Evolutionary conservation across 257 asterid genomes (phyloP).

Genomic region (Paulownia fortunei): DNA sequence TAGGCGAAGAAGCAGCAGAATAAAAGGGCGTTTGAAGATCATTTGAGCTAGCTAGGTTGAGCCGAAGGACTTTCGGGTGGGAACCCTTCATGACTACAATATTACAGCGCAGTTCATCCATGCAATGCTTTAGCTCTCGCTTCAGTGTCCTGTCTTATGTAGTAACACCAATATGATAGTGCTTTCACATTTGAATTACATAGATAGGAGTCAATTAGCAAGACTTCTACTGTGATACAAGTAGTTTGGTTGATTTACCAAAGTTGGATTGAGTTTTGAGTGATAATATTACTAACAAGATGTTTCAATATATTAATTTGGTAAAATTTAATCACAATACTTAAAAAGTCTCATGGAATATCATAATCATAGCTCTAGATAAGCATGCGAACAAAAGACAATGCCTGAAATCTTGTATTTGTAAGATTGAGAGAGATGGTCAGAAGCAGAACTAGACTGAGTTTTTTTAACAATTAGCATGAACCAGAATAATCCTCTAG

Average conservation of each 20-base stretch:
- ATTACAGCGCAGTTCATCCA: constrained; percentile 79
- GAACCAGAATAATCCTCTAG: not conserved
- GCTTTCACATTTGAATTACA: constrained; percentile 26
- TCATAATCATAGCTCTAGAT: not conserved
- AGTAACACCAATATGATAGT: constrained; percentile 36
- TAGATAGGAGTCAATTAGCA: not conserved
- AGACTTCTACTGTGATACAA: not conserved
- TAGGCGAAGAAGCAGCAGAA: constrained; percentile 68
- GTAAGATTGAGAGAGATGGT: not conserved
- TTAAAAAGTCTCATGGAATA: not conserved
- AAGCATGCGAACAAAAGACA: not conserved
- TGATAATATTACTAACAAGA: not conserved
- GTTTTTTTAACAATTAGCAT: not conserved
- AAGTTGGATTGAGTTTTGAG: not conserved
- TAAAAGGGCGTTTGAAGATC: constrained; percentile 59
- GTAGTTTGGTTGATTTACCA: not conserved
- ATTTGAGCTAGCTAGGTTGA: constrained; percentile 62
- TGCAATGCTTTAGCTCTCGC: constrained; percentile 76
- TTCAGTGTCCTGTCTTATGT: constrained; percentile 67
- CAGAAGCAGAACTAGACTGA: not conserved
- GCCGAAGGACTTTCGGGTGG: constrained; percentile 79
- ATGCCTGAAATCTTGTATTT: not conserved
- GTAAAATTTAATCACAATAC: not conserved
- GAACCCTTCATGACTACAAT: constrained; percentile 87
- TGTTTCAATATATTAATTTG: not conserved